These are phyloP conservation scores for Microcera coccophila DNA, from an alignment of 2,329 filamentous ascomycete genomes.

Conservation along the genomic window DNA sequence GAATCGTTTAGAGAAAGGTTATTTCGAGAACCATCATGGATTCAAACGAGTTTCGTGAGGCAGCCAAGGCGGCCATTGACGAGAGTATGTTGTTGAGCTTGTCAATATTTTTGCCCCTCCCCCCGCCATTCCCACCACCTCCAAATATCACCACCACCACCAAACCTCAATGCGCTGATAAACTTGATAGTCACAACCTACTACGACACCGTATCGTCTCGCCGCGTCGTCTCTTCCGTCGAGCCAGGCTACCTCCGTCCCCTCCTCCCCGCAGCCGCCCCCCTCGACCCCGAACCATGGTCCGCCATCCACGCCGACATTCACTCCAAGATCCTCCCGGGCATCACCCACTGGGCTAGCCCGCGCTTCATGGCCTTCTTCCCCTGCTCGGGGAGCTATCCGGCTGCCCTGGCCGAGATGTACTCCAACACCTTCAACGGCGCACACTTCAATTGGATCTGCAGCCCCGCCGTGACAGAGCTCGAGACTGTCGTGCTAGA, in stretches of 20 bases:
- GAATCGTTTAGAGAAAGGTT: background rate
- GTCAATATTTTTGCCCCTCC: conserved; percentile 2
- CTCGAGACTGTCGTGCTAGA: conserved; percentile 90
- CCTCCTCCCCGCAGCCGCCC: conserved; percentile 66
- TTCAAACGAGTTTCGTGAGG: conserved; percentile 69
- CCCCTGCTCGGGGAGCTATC: conserved; percentile 75
- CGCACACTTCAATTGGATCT: conserved; percentile 96
- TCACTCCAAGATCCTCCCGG: conserved; percentile 80
- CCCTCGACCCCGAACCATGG: conserved; percentile 68
- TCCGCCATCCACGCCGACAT: conserved; percentile 77
- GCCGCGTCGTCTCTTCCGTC: conserved; percentile 71
- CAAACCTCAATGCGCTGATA: conserved; percentile 3
- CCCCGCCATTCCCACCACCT: background rate
- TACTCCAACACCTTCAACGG: conserved; percentile 86
- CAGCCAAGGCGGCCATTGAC: conserved; percentile 74
- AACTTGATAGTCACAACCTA: conserved; percentile 67
- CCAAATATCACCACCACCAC: conserved; percentile 2
- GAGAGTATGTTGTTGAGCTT: conserved; percentile 55
- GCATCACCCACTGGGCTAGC: conserved; percentile 90
- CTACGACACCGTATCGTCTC: conserved; percentile 68
- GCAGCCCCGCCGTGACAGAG: conserved; percentile 86
- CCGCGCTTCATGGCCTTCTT: conserved; percentile 97
- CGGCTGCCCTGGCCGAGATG: conserved; percentile 85
- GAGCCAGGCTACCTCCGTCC: conserved; percentile 81
- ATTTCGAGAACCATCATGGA: conserved; percentile 58